These are phyloP conservation scores for Jaapia argillacea DNA, from an alignment of 768 basidiomycete genomes.

Conservation along the genomic window DNA sequence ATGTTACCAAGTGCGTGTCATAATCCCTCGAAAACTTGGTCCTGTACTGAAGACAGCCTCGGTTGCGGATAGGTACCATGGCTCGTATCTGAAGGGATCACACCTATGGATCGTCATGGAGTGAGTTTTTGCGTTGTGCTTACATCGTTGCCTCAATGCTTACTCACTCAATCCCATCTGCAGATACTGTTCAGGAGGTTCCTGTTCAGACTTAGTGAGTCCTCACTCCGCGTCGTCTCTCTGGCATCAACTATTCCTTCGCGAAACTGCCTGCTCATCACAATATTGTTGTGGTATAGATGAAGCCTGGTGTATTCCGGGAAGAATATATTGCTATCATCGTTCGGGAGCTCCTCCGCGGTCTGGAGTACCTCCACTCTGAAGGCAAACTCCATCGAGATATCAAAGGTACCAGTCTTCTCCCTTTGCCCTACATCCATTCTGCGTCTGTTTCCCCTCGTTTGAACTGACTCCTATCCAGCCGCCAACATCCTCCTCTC, in stretches of 20 bases:
- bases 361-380: constrained; percentile 90
- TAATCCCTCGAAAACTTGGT: too few species aligned
- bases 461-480: too few species aligned
- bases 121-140: constrained; percentile 31
- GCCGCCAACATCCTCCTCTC: constrained; percentile 93
- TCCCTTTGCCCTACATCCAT: not conserved
- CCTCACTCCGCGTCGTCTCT: constrained; percentile 8
- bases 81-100: constrained; percentile 90
- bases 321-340: constrained; percentile 99
- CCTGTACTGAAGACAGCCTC: too few species aligned
- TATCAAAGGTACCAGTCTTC: constrained; percentile 76
- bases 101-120: constrained; percentile 99
- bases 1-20: constrained; percentile 90
- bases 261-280: constrained; percentile 6
- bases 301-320: constrained; percentile 96
- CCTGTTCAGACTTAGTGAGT: constrained; percentile 90
- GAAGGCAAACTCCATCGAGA: constrained; percentile 99
- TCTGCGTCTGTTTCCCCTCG: not conserved
- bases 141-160: constrained; percentile 3
- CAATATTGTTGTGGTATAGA: constrained; percentile 35
- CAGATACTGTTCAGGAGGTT: constrained; percentile 96
- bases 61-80: constrained; percentile 92
- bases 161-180: not conserved
- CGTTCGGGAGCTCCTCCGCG: constrained; percentile 81
- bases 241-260: not conserved